Evolutionary conservation across 257 asterid genomes (phyloP).

Genomic region (Osmanthus fragrans): DNA sequence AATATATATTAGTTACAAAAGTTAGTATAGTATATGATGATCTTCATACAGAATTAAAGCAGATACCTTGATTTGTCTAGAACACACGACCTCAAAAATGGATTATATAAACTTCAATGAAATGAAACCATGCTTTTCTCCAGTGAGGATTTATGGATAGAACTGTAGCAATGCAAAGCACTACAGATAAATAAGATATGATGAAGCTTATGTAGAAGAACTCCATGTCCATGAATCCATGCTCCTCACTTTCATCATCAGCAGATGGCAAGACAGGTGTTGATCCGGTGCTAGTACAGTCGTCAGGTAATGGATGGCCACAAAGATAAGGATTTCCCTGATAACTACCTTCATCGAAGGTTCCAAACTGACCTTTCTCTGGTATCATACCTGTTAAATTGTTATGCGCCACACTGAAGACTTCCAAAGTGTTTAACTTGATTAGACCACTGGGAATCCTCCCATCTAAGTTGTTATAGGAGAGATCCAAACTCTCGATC

Average conservation of each 20-base stretch:
- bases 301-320: slow-evolving; percentile 1
- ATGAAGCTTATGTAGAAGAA: slow-evolving; percentile 4
- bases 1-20: too few relatives aligned
- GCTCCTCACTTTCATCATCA: not conserved
- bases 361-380: slow-evolving; percentile 1
- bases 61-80: too few relatives aligned
- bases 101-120: not conserved
- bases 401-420: slow-evolving; percentile 19
- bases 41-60: too few relatives aligned
- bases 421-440: not conserved
- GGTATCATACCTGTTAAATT: slow-evolving; percentile 14
- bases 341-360: slow-evolving; percentile 19
- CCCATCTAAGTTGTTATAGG: slow-evolving; percentile 8
- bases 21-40: too few relatives aligned
- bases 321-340: slow-evolving; percentile 16
- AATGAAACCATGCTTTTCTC: slow-evolving; percentile 10
- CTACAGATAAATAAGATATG: not conserved
- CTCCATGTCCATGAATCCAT: not conserved
- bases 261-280: not conserved
- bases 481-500: slow-evolving; percentile 4
- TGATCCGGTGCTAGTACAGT: not conserved
- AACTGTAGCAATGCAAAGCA: not conserved
- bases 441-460: slow-evolving; percentile 3
- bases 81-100: too few relatives aligned
- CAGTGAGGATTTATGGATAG: slow-evolving; percentile 14